Base-by-base conservation (phyloP, 192 early-diverging fungal genomes). In the Backusella luteola region DNA sequence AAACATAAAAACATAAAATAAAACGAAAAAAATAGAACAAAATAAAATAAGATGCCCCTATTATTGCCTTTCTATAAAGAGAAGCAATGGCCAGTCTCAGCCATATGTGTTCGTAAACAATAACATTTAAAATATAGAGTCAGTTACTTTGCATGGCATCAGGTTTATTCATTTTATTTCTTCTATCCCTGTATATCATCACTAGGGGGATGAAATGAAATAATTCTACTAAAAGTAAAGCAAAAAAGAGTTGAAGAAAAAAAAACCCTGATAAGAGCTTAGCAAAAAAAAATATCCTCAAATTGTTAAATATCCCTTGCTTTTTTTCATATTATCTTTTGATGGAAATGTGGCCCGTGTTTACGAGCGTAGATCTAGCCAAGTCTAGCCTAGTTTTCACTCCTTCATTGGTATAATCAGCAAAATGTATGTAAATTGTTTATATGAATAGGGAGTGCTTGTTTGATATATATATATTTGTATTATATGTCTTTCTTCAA, bases 271-370 rank as follows among this genome's bases (percentile, higher is more conserved):
- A 56, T 56, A 56, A 56, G 53, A 56, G 53, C 53, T 56, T 9
- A 56, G 53, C 53, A 23, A 26, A 56, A 56, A 44, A 44, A 44
- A 44, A 44, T 23, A 44, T 0, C 15, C 53, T 2, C 53, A 59
- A 59, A 59, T 59, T 59, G 23, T 26, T 12, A 59, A 26, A 59
- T 26, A 59, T 59, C 53, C 53, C 53, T 59, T 59, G 1, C 26
- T 59, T 59, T 59, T 59, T 59, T 59, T 12, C 21, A 59, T 59
- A 59, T 21, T 59, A 59, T 59, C 53, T 59, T 59, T 59, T 21
- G 36, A 69, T 21, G 67, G 35, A 69, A 69, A 69, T 69, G 67
- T 69, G 67, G 67, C 67, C 67, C 67, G 67, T 69, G 67, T 69
- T 39, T 69, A 69, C 19, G n/a, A 69, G 53, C 53, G 53, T 59